A percentile compares a stretch with the other conserved stretches of the same genome.
These are phyloP conservation scores for Fusarium siculi DNA, from an alignment of 2,329 filamentous ascomycete genomes.

Conservation along the genomic window DNA sequence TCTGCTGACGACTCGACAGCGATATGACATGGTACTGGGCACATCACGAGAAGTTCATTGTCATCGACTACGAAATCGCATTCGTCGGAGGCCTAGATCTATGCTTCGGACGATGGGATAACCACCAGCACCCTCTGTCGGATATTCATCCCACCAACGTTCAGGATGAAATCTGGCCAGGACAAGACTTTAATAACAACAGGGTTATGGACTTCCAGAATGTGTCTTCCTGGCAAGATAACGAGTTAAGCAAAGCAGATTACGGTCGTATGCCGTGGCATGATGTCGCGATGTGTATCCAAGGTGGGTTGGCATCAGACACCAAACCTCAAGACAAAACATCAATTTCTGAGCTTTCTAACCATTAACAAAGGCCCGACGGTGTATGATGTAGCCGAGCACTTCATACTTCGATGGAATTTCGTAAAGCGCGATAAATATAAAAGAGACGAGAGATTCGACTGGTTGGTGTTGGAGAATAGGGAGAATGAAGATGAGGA, in stretches of 20 bases:
- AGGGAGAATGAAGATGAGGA: constrained; percentile 83
- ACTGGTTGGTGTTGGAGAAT: constrained; percentile 85
- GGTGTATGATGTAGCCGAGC: constrained; percentile 93
- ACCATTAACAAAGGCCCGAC: constrained; percentile 76
- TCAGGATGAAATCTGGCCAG: constrained; percentile 86
- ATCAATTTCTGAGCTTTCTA: constrained; percentile 77
- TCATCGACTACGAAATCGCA: constrained; percentile 89
- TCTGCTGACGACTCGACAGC: not conserved
- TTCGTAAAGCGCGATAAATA: constrained; percentile 98
- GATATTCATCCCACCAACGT: constrained; percentile 90
- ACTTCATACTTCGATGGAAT: constrained; percentile 96
- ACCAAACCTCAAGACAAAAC: not conserved
- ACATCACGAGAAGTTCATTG: constrained; percentile 97
- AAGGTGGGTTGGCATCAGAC: not conserved
- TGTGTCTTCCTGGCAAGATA: constrained; percentile 91
- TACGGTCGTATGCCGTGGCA: constrained; percentile 99
- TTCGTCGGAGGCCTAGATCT: constrained; percentile 96
- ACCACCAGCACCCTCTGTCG: constrained; percentile 82
- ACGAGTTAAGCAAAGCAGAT: constrained; percentile 90
- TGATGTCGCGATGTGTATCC: constrained; percentile 71
- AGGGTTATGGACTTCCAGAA: constrained; percentile 94
- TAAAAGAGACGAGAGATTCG: constrained; percentile 84
- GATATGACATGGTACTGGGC: constrained; percentile 93
- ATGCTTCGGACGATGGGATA: constrained; percentile 96
- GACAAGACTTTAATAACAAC: constrained; percentile 98